Conservation (phyloP, 257 asterid genomes). For the Rubia yunnanensis region DNA sequence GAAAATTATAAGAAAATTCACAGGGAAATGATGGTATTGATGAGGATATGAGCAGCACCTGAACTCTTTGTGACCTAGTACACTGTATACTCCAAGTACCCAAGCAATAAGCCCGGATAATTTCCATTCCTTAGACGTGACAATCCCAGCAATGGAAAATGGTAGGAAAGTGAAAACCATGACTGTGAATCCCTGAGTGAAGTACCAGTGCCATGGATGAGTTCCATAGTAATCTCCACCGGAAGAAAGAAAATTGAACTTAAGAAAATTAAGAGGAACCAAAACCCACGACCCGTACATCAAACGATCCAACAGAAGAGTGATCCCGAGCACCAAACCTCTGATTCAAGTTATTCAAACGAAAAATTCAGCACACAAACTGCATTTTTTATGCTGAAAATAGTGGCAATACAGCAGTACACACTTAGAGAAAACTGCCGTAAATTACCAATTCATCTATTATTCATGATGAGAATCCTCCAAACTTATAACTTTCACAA, state of each 20-base stretch:
- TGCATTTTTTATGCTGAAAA: not conserved
- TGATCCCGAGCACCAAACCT: constrained; percentile 59
- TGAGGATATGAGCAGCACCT: constrained; percentile 35
- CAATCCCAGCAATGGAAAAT: constrained; percentile 55
- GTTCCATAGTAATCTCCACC: constrained; percentile 99
- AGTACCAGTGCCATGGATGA: constrained; percentile 99
- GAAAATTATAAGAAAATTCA: constrained; percentile 29
- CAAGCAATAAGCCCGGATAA: constrained; percentile 70
- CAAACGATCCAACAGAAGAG: constrained; percentile 62
- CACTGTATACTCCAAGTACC: constrained; percentile 83
- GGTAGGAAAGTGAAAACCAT: constrained; percentile 84
- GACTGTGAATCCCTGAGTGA: constrained; percentile 92
- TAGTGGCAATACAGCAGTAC: not conserved
- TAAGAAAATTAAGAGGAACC: constrained; percentile 83
- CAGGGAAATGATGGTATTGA: constrained; percentile 9
- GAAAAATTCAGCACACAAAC: constrained; percentile 15
- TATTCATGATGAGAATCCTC: not conserved
- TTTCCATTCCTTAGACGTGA: constrained; percentile 61
- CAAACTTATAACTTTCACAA: not conserved
- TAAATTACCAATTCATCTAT: not conserved
- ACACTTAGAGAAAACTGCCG: not conserved
- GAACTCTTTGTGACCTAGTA: constrained; percentile 97
- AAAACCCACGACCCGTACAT: constrained; percentile 85
- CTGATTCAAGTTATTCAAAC: constrained; percentile 40
- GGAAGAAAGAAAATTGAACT: constrained; percentile 84